phyloP scores from a whole-genome alignment of 306 rosid genomes.

The Astragalus glycyphyllos region DNA sequence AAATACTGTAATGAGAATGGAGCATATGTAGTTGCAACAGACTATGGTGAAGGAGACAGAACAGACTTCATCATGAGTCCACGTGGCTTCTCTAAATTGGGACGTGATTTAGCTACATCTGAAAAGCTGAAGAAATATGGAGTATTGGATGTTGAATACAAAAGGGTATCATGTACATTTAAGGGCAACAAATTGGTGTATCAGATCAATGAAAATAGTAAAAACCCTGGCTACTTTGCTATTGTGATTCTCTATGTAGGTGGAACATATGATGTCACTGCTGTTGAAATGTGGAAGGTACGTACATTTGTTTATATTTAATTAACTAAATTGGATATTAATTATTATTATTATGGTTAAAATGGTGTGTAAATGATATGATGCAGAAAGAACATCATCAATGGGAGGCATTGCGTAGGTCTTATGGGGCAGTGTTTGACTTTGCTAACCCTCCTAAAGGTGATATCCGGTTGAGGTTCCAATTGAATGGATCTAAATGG shows the following conservation, averaged over 20 bases:
- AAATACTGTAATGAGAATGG: conserved; percentile 41
- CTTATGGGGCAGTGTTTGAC: conserved; percentile 78
- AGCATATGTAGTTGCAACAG: conserved; percentile 44
- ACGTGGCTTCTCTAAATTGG: conserved; percentile 42
- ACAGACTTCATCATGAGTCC: conserved; percentile 51
- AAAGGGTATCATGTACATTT: conserved; percentile 55
- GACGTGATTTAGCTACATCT: conserved; percentile 8
- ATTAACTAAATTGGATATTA: background rate
- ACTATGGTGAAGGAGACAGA: conserved; percentile 51
- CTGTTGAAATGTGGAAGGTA: conserved; percentile 67
- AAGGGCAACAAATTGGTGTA: conserved; percentile 42
- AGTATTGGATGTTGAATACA: conserved; percentile 43
- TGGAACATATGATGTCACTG: conserved; percentile 61
- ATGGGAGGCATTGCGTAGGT: conserved; percentile 64
- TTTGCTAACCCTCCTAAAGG: conserved; percentile 61
- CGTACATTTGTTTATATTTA: background rate
- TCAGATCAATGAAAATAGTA: conserved; percentile 65
- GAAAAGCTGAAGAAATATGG: conserved; percentile 36
- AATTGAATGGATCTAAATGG: conserved; percentile 50
- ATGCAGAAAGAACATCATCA: conserved; percentile 41
- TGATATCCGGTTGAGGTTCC: conserved; percentile 57
- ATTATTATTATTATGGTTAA: background rate
- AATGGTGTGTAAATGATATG: background rate
- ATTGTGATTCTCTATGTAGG: conserved; percentile 44
- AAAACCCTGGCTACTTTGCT: conserved; percentile 64